Base-by-base conservation (phyloP, 306 rosid genomes). In the Ochetophila trinervis region DNA sequence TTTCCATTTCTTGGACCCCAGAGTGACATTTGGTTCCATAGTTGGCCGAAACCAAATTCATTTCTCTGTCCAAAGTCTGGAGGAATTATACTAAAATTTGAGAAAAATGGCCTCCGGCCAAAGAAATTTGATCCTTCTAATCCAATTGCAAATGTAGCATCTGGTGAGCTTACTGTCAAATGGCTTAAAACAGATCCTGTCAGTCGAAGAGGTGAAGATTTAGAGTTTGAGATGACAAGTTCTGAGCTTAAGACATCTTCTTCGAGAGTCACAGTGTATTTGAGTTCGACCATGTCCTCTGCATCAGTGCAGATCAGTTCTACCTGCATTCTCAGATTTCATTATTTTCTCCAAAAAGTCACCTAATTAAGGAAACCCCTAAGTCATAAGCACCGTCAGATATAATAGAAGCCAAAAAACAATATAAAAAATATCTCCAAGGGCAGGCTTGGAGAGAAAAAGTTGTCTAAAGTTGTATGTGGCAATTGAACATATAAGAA, bases 91-190 rank as follows among this genome's bases (percentile, higher is more conserved):
- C 76, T 56, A 45, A 74, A 87, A 21, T 63, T 69, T 32, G 96
- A 79, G 57, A 71, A 67, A 72, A 84, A 72, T 61, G 91, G 90
- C 21, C 86, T 74, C 22, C 48, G 59, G 50, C 57, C 69, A 35
- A 67, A 65, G 78, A 87, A 89, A 63, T 64, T 72, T 23, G 96
- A 92, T 63, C 88, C 65, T 76, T 85, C 93, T 62, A 89, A 60
- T 60, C 96, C 98, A 36, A 92, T 20, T 45, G 95, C 96, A 60
- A 65, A 89, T 30, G 96, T 89, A 60, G 98, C 96, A 57, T 87
- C 95, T 9, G 98, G 91, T 37, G 96, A 66, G 79, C 96, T 89
- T 64, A 87, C 87, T 54, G 92, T 89, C 72, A 92, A 66, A 82
- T 92, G 96, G 69, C 76, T 89, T 36, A 92, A 72, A 35, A 89